A percentile compares a stretch with the other conserved stretches of the same genome.
Evolutionary conservation across 768 basidiomycete genomes (phyloP).

Genomic region (Trametes cingulata): DNA sequence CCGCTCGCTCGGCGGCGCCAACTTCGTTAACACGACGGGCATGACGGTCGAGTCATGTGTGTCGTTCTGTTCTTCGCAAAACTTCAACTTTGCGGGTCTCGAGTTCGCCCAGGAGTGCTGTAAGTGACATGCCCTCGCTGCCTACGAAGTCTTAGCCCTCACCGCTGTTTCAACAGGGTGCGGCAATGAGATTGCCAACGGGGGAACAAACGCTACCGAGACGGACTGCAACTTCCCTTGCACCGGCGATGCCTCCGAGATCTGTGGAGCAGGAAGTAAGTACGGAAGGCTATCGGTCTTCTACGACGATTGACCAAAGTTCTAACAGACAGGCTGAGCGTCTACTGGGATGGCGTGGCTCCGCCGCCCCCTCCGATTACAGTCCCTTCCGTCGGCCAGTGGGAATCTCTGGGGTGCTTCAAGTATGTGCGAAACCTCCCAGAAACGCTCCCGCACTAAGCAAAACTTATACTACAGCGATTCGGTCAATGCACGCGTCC

Average conservation of each 20-base stretch:
- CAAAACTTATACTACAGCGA: conserved; percentile 39
- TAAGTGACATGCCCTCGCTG: conserved; percentile 34
- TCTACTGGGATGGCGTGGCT: conserved; percentile 61
- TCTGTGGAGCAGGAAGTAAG: conserved; percentile 56
- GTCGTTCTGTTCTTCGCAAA: conserved; percentile 43
- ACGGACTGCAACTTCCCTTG: conserved; percentile 66
- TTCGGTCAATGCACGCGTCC: conserved; percentile 33
- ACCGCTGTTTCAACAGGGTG: conserved; percentile 50
- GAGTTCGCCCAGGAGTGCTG: conserved; percentile 70
- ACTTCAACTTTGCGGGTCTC: conserved; percentile 66
- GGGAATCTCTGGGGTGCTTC: conserved; percentile 76
- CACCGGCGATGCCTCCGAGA: conserved; percentile 55
- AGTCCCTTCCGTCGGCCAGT: conserved; percentile 56
- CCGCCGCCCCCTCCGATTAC: conserved; percentile 59
- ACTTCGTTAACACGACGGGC: conserved; percentile 43
- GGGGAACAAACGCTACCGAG: conserved; percentile 43
- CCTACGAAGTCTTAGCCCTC: not conserved
- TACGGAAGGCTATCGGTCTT: not conserved
- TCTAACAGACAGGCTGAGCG: conserved; percentile 44
- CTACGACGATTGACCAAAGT: conserved; percentile 1
- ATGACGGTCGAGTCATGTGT: conserved; percentile 67
- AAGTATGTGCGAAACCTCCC: too few relatives aligned
- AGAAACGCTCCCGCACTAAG: too few relatives aligned
- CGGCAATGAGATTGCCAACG: conserved; percentile 52
- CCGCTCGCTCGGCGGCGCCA: conserved; percentile 57